Conservation (phyloP, 805 yeast species). For the Millerozyma miso region DNA sequence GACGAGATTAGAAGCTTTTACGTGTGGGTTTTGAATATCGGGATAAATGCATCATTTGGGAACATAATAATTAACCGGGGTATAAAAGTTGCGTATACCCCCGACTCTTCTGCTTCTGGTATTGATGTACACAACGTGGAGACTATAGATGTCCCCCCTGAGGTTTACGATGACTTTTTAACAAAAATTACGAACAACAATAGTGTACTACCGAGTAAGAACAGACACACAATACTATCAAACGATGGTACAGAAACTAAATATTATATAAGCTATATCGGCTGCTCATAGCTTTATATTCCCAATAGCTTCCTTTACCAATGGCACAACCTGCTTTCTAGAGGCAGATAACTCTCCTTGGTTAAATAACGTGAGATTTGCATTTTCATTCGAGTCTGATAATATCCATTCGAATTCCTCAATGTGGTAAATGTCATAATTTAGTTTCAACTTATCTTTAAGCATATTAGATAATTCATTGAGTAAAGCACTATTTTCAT, state of each 20-base stretch:
- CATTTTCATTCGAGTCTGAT: conserved; percentile 1
- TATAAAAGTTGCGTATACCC: conserved; percentile 25
- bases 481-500: conserved; percentile 10
- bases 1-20: conserved; percentile 11
- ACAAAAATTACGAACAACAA: conserved; percentile 13
- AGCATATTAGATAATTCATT: conserved; percentile 18
- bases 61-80: conserved; percentile 15
- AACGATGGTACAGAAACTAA: not conserved
- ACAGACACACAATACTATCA: conserved; percentile 6
- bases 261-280: not conserved
- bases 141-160: conserved; percentile 11
- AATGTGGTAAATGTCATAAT: conserved; percentile 19
- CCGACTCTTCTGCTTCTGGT: not conserved
- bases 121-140: conserved; percentile 11
- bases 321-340: conserved; percentile 85
- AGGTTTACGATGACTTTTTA: conserved; percentile 13
- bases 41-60: conserved; percentile 23
- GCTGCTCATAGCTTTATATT: not conserved
- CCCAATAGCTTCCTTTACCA: conserved; percentile 31
- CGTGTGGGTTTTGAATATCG: conserved; percentile 36
- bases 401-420: conserved; percentile 12
- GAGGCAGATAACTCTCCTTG: conserved; percentile 56
- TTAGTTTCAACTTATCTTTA: conserved; percentile 18
- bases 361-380: conserved; percentile 34
- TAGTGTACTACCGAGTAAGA: conserved; percentile 15